A percentile compares a stretch with the other conserved stretches of the same genome.
phyloP scores from a whole-genome alignment of 495 filamentous ascomycete species.

The Talaromyces stipitatus region DNA sequence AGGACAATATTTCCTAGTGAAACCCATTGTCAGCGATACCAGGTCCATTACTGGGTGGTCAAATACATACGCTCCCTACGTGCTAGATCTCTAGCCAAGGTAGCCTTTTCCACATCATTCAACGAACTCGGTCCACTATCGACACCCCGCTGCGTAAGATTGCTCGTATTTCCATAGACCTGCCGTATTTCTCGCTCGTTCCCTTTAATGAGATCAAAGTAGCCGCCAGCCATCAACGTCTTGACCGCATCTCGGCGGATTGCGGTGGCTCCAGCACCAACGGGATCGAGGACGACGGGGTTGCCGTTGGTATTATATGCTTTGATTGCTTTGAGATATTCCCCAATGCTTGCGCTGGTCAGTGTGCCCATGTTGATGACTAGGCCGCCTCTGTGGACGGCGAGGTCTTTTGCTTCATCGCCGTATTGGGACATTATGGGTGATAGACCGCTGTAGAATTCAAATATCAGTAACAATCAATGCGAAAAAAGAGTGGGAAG shows the following conservation, averaged over 20 bases:
- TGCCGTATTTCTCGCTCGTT: constrained; percentile 86
- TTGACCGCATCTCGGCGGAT: constrained; percentile 64
- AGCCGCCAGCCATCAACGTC: constrained; percentile 63
- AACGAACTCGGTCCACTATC: constrained; percentile 62
- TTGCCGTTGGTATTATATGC: constrained; percentile 72
- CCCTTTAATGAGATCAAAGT: constrained; percentile 86
- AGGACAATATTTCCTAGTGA: constrained; percentile 58
- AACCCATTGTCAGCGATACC: background rate
- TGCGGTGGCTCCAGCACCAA: constrained; percentile 79
- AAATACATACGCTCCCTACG: constrained; percentile 42
- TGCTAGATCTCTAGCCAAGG: constrained; percentile 58
- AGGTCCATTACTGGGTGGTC: background rate
- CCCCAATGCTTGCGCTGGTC: constrained; percentile 58
- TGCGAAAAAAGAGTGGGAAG: background rate
- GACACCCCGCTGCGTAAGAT: constrained; percentile 70
- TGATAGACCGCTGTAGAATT: constrained; percentile 53
- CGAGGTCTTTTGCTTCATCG: constrained; percentile 74
- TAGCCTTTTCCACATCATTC: constrained; percentile 44
- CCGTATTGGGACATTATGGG: constrained; percentile 92
- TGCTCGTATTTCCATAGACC: constrained; percentile 34
- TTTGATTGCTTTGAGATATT: constrained; percentile 57
- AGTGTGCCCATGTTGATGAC: constrained; percentile 96
- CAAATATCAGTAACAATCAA: constrained; percentile 10
- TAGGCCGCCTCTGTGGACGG: constrained; percentile 54
- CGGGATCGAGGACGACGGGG: constrained; percentile 82